Base-by-base conservation (phyloP, 2,329 filamentous ascomycete species). In the Sporothrix pseudoabietina region DNA sequence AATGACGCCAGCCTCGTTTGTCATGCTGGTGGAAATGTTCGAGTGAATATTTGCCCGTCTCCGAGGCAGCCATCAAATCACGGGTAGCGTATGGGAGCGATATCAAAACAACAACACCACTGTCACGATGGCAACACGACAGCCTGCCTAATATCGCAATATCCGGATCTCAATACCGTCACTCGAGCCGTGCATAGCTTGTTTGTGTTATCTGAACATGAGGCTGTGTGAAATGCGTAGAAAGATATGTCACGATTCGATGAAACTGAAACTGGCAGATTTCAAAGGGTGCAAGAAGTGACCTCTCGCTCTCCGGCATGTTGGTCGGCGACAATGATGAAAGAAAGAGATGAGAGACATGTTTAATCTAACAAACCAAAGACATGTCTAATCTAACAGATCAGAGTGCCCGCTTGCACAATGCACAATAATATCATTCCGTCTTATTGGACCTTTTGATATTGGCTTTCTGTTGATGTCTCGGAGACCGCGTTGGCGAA, bases 351-450 rank as follows among this genome's bases (percentile, higher is more conserved):
- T 30, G 39, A 61, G 39, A 59, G 26, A 71, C 39, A 71, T 16
- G 6, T 39, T 44, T 47, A 54, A 69, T 69, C 16, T 68, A 68
- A 47, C n/a, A 41, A 30, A 32, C 5, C 3, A 61, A 22, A 59
- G 26, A 71, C 39, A 71, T 16, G 6, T 39, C 30, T 47, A 54
- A 69, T 69, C 16, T 68, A 68, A 47, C n/a, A 41, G 26, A 32
- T 5, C 3, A 55, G 9, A 6, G 32, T 32, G 22, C 54, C 39
- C 32, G 54, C 49, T 22, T 47, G 12, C 1, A 7, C 22, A n/a
- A 61, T 19, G 66, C 66, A 55, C 66, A 22, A 63, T 63, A 39
- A 63, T 49, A 30, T 63, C 69, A 54, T 63, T 35, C 12, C 22
- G 59, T 16, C 61, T 44, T 10, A 26, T 7, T 44, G 22, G 22